Percentiles rank a stretch among this genome's conserved stretches.
phyloP scores from a whole-genome alignment of 306 rosid species.

The Quillaja saponaria region DNA sequence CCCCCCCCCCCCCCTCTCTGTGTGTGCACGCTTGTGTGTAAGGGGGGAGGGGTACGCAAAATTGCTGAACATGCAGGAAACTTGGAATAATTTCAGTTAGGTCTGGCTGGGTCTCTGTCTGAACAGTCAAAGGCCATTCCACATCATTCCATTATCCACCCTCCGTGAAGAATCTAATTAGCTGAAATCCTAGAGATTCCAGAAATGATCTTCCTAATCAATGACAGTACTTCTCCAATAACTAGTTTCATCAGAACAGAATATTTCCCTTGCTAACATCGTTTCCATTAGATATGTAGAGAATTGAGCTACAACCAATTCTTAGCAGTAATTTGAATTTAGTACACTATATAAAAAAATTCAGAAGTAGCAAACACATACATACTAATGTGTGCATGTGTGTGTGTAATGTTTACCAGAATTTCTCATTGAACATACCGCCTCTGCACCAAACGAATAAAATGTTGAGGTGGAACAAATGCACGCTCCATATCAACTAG shows the following conservation, averaged over 20 bases:
- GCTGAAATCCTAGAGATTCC: slow-evolving; percentile 11
- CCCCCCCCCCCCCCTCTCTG: too few species aligned
- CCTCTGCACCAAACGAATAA: slow-evolving; percentile 94
- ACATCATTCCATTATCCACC: neutral
- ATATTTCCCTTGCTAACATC: slow-evolving; percentile 8
- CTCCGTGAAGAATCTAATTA: slow-evolving; percentile 17
- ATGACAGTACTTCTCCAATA: slow-evolving; percentile 15
- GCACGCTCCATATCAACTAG: slow-evolving; percentile 99
- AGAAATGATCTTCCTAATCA: slow-evolving; percentile 24
- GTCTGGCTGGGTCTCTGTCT: slow-evolving; percentile 10
- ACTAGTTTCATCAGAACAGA: slow-evolving; percentile 9
- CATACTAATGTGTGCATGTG: too few species aligned
- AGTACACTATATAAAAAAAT: slow-evolving; percentile 4
- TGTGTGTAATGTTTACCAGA: too few species aligned
- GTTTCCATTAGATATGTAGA: neutral
- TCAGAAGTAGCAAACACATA: slow-evolving; percentile 5
- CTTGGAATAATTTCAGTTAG: slow-evolving; percentile 9
- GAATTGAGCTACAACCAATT: neutral
- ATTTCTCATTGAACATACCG: slow-evolving; percentile 50
- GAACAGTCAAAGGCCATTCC: too few species aligned
- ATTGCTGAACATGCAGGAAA: slow-evolving; percentile 1
- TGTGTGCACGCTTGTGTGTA: too few species aligned
- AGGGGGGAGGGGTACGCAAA: neutral
- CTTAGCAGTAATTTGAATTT: neutral
- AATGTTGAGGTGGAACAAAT: slow-evolving; percentile 99